phyloP scores from a whole-genome alignment of 257 asterid genomes.

The Jacaranda mimosifolia region DNA sequence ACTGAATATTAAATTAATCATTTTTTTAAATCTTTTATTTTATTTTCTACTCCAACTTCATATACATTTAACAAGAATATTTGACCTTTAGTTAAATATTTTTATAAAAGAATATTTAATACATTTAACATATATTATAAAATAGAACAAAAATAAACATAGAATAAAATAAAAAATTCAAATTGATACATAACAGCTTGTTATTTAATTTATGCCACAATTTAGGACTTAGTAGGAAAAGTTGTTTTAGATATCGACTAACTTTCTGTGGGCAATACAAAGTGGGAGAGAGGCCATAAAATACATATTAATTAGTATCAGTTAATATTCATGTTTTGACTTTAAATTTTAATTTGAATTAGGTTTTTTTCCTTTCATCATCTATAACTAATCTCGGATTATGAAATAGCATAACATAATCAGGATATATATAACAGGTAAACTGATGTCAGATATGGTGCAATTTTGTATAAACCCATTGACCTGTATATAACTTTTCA shows the following conservation, averaged over 20 bases:
- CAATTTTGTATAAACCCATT: neutral
- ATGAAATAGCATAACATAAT: neutral
- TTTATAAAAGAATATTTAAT: too few relatives aligned
- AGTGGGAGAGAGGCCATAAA: constrained; percentile 8
- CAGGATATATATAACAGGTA: neutral
- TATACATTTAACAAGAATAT: too few relatives aligned
- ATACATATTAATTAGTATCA: neutral
- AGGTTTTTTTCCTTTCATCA: constrained; percentile 35
- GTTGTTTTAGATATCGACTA: constrained; percentile 23
- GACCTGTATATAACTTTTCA: too few relatives aligned
- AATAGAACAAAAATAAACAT: too few relatives aligned
- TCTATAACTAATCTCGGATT: constrained; percentile 23
- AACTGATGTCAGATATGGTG: neutral
- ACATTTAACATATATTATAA: too few relatives aligned
- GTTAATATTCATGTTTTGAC: constrained; percentile 10
- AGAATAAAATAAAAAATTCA: too few relatives aligned
- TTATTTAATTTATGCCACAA: neutral
- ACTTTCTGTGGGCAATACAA: constrained; percentile 15
- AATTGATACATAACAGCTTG: too few relatives aligned
- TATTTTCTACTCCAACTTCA: too few relatives aligned
- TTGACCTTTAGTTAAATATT: too few relatives aligned
- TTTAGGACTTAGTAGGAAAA: constrained; percentile 19
- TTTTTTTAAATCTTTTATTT: too few relatives aligned
- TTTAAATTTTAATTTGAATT: constrained; percentile 16
- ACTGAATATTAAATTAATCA: neutral